Percentiles rank a stretch among this genome's conserved stretches.
Evolutionary conservation across 805 yeast genomes (phyloP).

Genomic region (Priceomyces castillae): DNA sequence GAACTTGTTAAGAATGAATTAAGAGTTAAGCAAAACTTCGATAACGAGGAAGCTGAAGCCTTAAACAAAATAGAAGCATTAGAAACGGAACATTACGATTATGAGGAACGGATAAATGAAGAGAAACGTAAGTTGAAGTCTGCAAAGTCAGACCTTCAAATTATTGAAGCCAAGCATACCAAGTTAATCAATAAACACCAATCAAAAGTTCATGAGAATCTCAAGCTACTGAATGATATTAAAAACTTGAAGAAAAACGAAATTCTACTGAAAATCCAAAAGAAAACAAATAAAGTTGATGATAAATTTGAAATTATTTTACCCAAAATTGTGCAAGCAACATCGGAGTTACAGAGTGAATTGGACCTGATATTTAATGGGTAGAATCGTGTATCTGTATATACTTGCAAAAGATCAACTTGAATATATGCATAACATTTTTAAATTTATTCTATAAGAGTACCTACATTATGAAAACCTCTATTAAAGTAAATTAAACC

Average conservation of each 20-base stretch:
- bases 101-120: conserved; percentile 23
- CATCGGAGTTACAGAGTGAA: conserved; percentile 18
- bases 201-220: conserved; percentile 25
- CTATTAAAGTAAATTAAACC: conserved; percentile 68
- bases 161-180: conserved; percentile 19
- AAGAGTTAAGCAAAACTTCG: conserved; percentile 12
- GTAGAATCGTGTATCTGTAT: not conserved
- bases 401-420: not conserved
- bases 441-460: conserved; percentile 20
- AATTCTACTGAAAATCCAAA: conserved; percentile 22
- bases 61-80: conserved; percentile 20
- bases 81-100: conserved; percentile 19
- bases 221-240: conserved; percentile 21
- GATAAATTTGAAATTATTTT: conserved; percentile 37
- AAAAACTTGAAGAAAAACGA: conserved; percentile 26
- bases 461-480: conserved; percentile 49
- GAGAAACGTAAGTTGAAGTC: conserved; percentile 20
- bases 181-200: conserved; percentile 26
- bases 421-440: not conserved
- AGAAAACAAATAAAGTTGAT: conserved; percentile 23
- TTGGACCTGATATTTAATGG: conserved; percentile 7
- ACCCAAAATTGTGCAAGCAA: conserved; percentile 28
- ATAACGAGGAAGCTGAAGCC: conserved; percentile 18
- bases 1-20: conserved; percentile 13
- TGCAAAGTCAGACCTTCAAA: conserved; percentile 21